Evolutionary conservation across 768 basidiomycete genomes (phyloP), one percentile per base, ranked within the genome.

Genomic region (Auricularia heimuer): DNA sequence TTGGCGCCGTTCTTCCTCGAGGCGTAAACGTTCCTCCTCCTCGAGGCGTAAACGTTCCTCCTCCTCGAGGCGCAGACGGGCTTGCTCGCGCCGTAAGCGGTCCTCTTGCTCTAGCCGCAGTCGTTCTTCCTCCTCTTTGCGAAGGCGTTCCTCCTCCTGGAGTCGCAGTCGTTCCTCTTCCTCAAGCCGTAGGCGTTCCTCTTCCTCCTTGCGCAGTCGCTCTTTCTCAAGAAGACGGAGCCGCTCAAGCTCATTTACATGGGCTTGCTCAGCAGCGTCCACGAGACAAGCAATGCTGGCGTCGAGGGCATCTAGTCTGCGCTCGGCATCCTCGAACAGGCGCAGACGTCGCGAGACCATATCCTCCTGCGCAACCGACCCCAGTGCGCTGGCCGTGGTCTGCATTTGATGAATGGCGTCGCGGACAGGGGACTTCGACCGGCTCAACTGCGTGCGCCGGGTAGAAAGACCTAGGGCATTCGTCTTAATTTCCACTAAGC

Each of bases 221-320:
- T 78, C 67, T 4, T 76, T 74, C 56, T 81, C 77, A 34, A 79
- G 70, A 10, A 33, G 8, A 10, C 39, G 37, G 14, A 65, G 34
- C 33, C 64, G 58, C 29, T 60, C 56, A 12, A 60, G 7, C 56
- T 60, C 56, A 18, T 6, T 18, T 21, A 18, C 34, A 29, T 60
- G 56, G 11, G 56, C 56, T 7, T 35, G 24, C 24, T 58, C 64
- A 29, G 36, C 54, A 11, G n/a, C 18, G 34, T 36, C 18, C 54
- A 14, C 29, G 3, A 64, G 64, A 4, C 11, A 6, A n/a, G 47
- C 64, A n/a, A 45, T 42, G 24, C 18, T 18, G 24, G 14, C 56
- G 56, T 60, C 56, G 29, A 60, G 24, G 8, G 56, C 24, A 60
- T 60, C 56, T 6, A 60, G 34, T 24, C 56, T 29, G 11, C 18